These are phyloP conservation scores for Leccinum boreale DNA, from an alignment of 768 basidiomycete species.

Conservation along the genomic window DNA sequence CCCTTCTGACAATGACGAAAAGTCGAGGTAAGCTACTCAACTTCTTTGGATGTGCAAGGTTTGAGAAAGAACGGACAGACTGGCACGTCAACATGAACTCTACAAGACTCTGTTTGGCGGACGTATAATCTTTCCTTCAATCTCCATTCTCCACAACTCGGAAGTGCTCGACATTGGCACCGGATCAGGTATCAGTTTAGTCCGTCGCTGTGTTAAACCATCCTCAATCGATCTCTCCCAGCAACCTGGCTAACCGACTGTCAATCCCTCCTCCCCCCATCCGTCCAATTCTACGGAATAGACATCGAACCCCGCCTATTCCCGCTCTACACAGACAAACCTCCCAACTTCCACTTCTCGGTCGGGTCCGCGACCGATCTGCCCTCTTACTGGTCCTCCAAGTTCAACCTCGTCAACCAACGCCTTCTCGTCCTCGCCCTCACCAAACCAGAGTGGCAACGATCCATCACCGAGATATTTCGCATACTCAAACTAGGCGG, in stretches of 20 bases:
- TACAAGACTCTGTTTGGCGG: constrained; percentile 16
- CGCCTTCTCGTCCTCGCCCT: constrained; percentile 31
- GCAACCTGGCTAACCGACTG: constrained; percentile 18
- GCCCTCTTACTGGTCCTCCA: constrained; percentile 27
- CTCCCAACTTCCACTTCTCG: constrained; percentile 11
- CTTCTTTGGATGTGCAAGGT: neutral
- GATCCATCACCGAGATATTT: constrained; percentile 22
- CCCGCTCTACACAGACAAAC: neutral
- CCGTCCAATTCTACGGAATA: constrained; percentile 20
- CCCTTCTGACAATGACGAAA: constrained; percentile 20
- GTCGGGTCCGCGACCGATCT: constrained; percentile 16
- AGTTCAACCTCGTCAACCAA: constrained; percentile 32
- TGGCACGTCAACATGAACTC: constrained; percentile 17
- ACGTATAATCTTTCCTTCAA: constrained; percentile 13
- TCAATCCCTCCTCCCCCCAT: constrained; percentile 6
- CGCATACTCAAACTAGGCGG: constrained; percentile 31
- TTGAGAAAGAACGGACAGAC: neutral
- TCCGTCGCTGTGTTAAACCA: neutral
- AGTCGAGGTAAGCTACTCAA: constrained; percentile 4
- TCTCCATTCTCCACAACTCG: constrained; percentile 1
- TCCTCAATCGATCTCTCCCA: neutral
- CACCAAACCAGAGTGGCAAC: constrained; percentile 22
- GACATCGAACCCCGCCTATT: constrained; percentile 20
- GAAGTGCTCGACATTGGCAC: constrained; percentile 23
- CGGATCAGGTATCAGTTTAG: constrained; percentile 16